Evolutionary conservation across 306 rosid genomes (phyloP).

Genomic region (Malus sylvestris): DNA sequence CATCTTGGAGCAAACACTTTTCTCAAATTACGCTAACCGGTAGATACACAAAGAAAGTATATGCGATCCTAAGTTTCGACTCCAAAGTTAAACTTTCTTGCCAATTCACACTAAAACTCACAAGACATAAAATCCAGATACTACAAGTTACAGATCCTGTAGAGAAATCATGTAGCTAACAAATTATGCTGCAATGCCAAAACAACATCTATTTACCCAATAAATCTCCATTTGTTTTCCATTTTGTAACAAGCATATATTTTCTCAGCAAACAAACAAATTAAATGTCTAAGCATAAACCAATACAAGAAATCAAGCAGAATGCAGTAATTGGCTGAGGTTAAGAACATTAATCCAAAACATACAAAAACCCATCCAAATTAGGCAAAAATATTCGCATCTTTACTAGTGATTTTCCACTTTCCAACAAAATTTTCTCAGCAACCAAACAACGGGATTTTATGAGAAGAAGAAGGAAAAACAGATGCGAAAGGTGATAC

Average conservation of each 20-base stretch:
- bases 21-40: background rate
- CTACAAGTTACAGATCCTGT: background rate
- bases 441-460: background rate
- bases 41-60: too few species aligned
- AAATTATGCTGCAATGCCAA: background rate
- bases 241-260: too few species aligned
- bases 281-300: background rate
- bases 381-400: too few species aligned
- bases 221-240: too few species aligned
- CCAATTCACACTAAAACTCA: background rate
- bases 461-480: background rate
- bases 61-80: background rate
- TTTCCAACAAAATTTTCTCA: background rate
- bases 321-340: background rate
- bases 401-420: too few species aligned
- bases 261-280: background rate
- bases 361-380: too few species aligned
- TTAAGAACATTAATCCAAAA: too few species aligned
- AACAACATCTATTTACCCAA: background rate
- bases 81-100: background rate
- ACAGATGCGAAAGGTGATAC: background rate
- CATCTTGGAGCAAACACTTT: background rate
- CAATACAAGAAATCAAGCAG: background rate
- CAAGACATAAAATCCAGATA: background rate
- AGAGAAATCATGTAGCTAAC: background rate